Evolutionary conservation across 176 grass and related monocot genomes (phyloP).

Genomic region (Phyllostachys edulis): DNA sequence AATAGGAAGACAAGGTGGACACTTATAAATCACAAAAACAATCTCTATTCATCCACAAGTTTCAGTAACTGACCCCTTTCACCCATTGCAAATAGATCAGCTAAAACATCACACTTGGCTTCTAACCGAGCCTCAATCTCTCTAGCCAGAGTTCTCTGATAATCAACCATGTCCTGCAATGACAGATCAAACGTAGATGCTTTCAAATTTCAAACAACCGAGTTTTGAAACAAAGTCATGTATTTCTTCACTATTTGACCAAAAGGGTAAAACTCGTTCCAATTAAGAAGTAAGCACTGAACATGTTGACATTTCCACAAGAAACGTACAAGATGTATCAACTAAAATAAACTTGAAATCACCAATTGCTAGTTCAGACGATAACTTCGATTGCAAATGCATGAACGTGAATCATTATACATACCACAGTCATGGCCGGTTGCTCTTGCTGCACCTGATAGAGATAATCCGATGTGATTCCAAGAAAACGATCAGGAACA

Average conservation of each 20-base stretch:
- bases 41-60: background rate
- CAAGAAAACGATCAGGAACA: slow-evolving; percentile 86
- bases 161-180: slow-evolving; percentile 78
- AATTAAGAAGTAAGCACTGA: background rate
- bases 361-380: background rate
- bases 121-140: slow-evolving; percentile 93
- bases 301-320: background rate
- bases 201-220: background rate
- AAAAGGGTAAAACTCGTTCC: background rate
- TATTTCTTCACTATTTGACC: background rate
- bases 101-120: slow-evolving; percentile 84
- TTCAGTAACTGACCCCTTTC: slow-evolving; percentile 64
- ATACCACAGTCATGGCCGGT: slow-evolving; percentile 67
- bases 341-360: background rate
- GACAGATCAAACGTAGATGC: slow-evolving; percentile 10
- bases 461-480: slow-evolving; percentile 76
- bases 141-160: slow-evolving; percentile 74
- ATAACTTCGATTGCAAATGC: background rate
- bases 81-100: slow-evolving; percentile 84
- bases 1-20: background rate
- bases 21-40: background rate
- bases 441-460: slow-evolving; percentile 87
- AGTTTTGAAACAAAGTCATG: background rate
- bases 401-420: background rate
- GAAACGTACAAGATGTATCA: background rate